phyloP scores from a whole-genome alignment of 495 filamentous ascomycete genomes.

The Tuber umbilicatum region DNA sequence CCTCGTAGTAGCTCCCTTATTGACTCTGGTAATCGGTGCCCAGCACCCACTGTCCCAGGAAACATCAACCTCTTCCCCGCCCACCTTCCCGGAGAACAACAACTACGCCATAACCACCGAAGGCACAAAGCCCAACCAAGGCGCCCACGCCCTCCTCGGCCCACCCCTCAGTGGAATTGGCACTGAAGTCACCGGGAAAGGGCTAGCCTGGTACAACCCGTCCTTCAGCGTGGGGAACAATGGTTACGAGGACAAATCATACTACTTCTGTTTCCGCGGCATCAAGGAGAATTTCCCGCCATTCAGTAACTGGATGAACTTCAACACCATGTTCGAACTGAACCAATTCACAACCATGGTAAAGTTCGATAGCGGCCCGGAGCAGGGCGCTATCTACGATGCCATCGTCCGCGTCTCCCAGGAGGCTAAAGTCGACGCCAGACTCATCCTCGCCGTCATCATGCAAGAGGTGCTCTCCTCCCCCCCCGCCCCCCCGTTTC shows the following conservation, averaged over 20 bases:
- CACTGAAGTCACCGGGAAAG: conserved; percentile 21
- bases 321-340: conserved; percentile 32
- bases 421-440: conserved; percentile 40
- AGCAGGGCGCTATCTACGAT: conserved; percentile 41
- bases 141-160: conserved; percentile 16
- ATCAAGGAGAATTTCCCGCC: conserved; percentile 35
- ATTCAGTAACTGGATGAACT: conserved; percentile 37
- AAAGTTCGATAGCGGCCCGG: conserved; percentile 29
- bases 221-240: conserved; percentile 17
- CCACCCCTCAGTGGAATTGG: conserved; percentile 14
- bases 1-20: conserved; percentile 13
- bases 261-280: conserved; percentile 33
- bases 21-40: conserved; percentile 13
- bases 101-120: conserved; percentile 15
- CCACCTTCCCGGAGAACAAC: conserved; percentile 21
- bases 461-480: conserved; percentile 42
- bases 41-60: not conserved
- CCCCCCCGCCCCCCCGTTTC: not conserved
- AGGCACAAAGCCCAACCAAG: conserved; percentile 20
- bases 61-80: not conserved
- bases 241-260: conserved; percentile 23
- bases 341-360: conserved; percentile 19
- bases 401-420: conserved; percentile 41
- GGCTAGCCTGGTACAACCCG: conserved; percentile 30
- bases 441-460: conserved; percentile 45